Base-by-base conservation (phyloP, 2,329 filamentous ascomycete genomes). In the Orbilia oligospora region DNA sequence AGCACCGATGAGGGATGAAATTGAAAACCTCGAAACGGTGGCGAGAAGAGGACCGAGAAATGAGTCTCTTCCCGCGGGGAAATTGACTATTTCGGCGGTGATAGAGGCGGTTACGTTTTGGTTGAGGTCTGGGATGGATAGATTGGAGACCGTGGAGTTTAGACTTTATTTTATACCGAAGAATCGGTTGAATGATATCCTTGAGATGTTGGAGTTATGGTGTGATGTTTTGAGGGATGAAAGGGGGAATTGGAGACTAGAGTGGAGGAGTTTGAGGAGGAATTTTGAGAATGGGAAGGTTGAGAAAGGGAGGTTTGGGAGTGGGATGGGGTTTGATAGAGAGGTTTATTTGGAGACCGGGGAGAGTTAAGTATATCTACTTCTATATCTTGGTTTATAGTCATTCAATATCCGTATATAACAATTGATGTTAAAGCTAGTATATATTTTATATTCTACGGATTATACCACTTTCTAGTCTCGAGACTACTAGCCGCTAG, bases 91-190 rank as follows among this genome's bases (percentile, higher is more conserved):
- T 6, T 30, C 18, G 20, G 53, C 30, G 2, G 24, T 38, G 3
- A 16, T 58, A 6, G n/a, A 58, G 38, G 27, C 53, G 16, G 63
- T 67, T 3, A 41, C 44, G 0, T 33, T 22, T 16, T 67, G 63
- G 63, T 22, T 67, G 18, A 22, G 41, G 1, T 33, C 41, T 16
- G 63, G 63, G n/a, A 14, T 55, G 27, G 20, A 67, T 10, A 18
- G 24, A 0, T 36, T 67, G 46, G 63, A 67, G 18, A 41, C 22
- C 30, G 48, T 44, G 12, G 36, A 51, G 10, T 67, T 67, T 41
- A 16, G 30, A 38, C 12, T 58, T 2, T 58, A 38, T 38, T 58
- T 38, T 38, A 58, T 58, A 12, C 30, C 53, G 16, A 58, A 58
- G 30, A 38, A 38, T 14, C 38, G 9, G 27, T 14, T 38, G 18